Percentiles rank a stretch among this genome's conserved stretches.
These are phyloP conservation scores for Hsuehochloa calcarea DNA, from an alignment of 176 grass and related monocot species.

Conservation along the genomic window DNA sequence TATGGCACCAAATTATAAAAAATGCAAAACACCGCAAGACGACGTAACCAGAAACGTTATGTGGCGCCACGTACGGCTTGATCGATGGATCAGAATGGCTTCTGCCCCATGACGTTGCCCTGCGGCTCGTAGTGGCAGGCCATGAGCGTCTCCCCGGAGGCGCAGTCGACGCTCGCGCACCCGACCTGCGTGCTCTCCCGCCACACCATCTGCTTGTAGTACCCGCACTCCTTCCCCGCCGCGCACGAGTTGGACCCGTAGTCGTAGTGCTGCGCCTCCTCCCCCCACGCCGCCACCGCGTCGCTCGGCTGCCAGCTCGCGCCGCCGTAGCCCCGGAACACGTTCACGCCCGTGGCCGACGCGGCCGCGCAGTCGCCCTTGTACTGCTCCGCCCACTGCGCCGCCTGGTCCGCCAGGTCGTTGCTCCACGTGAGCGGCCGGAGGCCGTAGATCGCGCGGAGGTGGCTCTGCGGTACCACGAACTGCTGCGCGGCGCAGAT, in stretches of 20 bases:
- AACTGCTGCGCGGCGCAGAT: slow-evolving; percentile 37
- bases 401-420: slow-evolving; percentile 36
- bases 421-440: slow-evolving; percentile 50
- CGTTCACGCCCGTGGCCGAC: slow-evolving; percentile 35
- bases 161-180: slow-evolving; percentile 43
- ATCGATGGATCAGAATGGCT: slow-evolving; percentile 45
- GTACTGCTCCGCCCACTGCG: slow-evolving; percentile 36
- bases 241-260: slow-evolving; percentile 44
- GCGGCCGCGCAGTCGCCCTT: slow-evolving; percentile 43
- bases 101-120: slow-evolving; percentile 46
- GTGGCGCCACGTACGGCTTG: background rate
- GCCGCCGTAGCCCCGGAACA: slow-evolving; percentile 44
- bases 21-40: background rate
- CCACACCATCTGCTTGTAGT: slow-evolving; percentile 63
- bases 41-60: background rate
- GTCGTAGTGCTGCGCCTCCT: slow-evolving; percentile 48
- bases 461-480: slow-evolving; percentile 40
- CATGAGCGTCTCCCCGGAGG: slow-evolving; percentile 45
- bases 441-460: slow-evolving; percentile 34
- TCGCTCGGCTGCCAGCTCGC: slow-evolving; percentile 44
- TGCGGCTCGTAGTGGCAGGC: slow-evolving; percentile 55
- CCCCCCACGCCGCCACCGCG: slow-evolving; percentile 52
- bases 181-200: slow-evolving; percentile 45
- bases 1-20: background rate
- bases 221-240: slow-evolving; percentile 14